Evolutionary conservation across 2,329 filamentous ascomycete genomes (phyloP).

Genomic region (Lecanosticta acicola): DNA sequence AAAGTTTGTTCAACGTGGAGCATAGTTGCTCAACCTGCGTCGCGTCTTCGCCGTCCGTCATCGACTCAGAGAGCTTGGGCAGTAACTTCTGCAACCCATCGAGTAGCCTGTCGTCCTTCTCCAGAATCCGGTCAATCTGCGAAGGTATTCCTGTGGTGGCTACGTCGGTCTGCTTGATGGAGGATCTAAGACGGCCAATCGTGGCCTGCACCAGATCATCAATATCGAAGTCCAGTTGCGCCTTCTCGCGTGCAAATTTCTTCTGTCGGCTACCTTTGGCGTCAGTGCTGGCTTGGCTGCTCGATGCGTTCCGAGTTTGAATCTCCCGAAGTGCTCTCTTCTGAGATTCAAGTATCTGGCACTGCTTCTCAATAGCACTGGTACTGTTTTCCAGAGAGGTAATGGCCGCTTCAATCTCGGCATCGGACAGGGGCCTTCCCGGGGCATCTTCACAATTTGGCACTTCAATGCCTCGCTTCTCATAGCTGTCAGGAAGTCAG

Average conservation of each 20-base stretch:
- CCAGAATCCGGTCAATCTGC: constrained; percentile 45
- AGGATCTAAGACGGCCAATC: constrained; percentile 32
- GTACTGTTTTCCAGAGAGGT: constrained; percentile 61
- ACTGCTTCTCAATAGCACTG: constrained; percentile 58
- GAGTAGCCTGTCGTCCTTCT: constrained; percentile 58
- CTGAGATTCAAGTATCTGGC: constrained; percentile 56
- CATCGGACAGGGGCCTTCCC: constrained; percentile 49
- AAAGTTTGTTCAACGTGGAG: constrained; percentile 37
- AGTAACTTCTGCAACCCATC: constrained; percentile 61
- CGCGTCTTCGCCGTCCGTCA: constrained; percentile 42
- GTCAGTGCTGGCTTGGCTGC: neutral
- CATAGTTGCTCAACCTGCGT: constrained; percentile 55
- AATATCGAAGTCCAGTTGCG: constrained; percentile 37
- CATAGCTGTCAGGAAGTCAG: constrained; percentile 8
- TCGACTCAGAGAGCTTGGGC: constrained; percentile 49
- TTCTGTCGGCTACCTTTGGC: constrained; percentile 15
- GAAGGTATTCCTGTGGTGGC: constrained; percentile 45
- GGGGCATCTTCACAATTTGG: neutral
- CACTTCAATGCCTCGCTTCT: constrained; percentile 29
- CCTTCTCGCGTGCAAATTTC: constrained; percentile 35
- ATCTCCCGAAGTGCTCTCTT: constrained; percentile 55
- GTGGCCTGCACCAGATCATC: constrained; percentile 28
- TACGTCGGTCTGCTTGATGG: constrained; percentile 46
- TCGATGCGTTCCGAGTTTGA: constrained; percentile 38
- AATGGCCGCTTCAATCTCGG: constrained; percentile 57